phyloP scores from a whole-genome alignment of 2,329 filamentous ascomycete genomes.

The Neoarthrinium moseri region DNA sequence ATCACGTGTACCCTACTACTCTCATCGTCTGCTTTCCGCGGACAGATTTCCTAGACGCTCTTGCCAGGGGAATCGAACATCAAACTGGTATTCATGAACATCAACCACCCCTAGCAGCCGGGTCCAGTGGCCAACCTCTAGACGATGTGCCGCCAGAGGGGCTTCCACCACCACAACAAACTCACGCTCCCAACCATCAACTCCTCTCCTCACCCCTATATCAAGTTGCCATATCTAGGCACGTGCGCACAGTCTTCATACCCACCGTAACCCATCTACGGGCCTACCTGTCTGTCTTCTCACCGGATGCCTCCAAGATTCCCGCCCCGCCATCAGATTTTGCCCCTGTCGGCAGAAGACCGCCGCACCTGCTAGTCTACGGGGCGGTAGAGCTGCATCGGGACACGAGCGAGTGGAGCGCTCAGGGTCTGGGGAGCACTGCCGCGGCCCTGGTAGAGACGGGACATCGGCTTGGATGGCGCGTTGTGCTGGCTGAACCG shows the following conservation, averaged over 20 bases:
- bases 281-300: conserved; percentile 66
- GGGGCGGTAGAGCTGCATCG: conserved; percentile 65
- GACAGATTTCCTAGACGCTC: conserved; percentile 60
- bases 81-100: not conserved
- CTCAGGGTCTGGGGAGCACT: conserved; percentile 66
- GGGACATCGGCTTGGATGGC: conserved; percentile 44
- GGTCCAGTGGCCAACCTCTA: conserved; percentile 14
- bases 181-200: conserved; percentile 32
- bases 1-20: conserved; percentile 57
- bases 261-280: conserved; percentile 76
- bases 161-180: no score
- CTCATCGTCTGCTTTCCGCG: conserved; percentile 70
- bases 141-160: not conserved
- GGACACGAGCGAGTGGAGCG: conserved; percentile 71
- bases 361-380: conserved; percentile 58
- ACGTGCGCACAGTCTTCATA: conserved; percentile 70
- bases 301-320: conserved; percentile 33
- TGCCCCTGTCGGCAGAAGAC: conserved; percentile 3
- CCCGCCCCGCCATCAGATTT: conserved; percentile 32
- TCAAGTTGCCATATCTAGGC: conserved; percentile 65
- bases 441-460: conserved; percentile 63
- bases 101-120: conserved; percentile 2
- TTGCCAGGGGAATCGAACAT: conserved; percentile 46
- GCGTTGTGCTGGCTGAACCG: conserved; percentile 48
- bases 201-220: conserved; percentile 66